Conservation (phyloP, 331 rosid genomes). For the Ulmus americana region DNA sequence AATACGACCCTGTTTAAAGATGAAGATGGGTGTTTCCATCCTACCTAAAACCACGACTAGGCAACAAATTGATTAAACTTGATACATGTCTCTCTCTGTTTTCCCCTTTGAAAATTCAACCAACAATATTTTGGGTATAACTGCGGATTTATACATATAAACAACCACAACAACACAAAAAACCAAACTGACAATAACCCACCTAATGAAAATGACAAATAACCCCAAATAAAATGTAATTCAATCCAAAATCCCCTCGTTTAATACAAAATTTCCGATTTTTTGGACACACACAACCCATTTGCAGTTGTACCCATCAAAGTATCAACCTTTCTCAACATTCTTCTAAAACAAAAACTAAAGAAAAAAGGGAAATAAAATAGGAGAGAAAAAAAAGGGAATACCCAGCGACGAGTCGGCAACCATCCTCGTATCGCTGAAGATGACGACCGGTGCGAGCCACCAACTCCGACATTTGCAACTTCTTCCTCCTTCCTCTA, state of each 20-base stretch:
- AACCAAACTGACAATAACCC: background rate
- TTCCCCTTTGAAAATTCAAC: too few species aligned
- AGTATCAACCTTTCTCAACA: too few species aligned
- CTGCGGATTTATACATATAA: too few species aligned
- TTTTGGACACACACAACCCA: background rate
- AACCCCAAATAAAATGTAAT: background rate
- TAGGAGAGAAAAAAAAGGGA: background rate
- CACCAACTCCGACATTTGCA: constrained; percentile 33
- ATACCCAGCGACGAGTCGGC: constrained; percentile 40
- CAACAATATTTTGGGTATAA: too few species aligned
- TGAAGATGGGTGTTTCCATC: background rate
- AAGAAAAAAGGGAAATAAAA: background rate
- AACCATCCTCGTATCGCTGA: constrained; percentile 36
- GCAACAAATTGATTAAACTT: too few species aligned
- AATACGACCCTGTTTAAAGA: background rate
- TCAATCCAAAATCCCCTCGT: background rate
- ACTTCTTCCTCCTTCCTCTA: constrained; percentile 19
- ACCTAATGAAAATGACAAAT: background rate
- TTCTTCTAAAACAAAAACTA: background rate
- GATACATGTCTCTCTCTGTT: too few species aligned
- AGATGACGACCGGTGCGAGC: constrained; percentile 40
- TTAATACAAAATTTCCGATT: background rate
- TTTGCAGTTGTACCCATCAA: too few species aligned
- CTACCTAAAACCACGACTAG: background rate
- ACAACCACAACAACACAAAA: too few species aligned